Conservation (phyloP, 257 asterid species). For the Fraxinus cuspidata region DNA sequence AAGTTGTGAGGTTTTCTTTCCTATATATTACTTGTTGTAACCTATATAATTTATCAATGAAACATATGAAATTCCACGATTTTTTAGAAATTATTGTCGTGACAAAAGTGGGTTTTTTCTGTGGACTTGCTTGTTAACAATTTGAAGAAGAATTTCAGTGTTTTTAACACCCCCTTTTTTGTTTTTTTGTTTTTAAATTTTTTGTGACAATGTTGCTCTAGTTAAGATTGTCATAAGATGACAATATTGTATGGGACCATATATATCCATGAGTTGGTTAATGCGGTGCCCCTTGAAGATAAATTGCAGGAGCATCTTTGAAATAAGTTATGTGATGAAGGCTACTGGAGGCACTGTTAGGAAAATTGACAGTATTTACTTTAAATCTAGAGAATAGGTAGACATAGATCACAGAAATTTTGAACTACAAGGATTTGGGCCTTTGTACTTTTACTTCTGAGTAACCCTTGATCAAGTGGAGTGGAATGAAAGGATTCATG, state of each 20-base stretch:
- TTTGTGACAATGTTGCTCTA: not conserved
- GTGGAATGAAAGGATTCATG: not conserved
- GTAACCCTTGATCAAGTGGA: not conserved
- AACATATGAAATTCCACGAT: too few relatives aligned
- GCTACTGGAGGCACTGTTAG: not conserved
- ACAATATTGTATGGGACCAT: not conserved
- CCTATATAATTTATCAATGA: too few relatives aligned
- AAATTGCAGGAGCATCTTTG: slow-evolving; percentile 2
- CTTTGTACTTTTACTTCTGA: not conserved
- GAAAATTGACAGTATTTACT: not conserved
- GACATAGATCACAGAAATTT: not conserved
- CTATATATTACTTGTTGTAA: too few relatives aligned
- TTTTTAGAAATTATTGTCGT: not conserved
- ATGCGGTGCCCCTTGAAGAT: not conserved
- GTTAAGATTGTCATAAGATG: not conserved
- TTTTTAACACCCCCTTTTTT: not conserved
- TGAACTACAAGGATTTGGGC: not conserved
- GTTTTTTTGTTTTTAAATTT: not conserved
- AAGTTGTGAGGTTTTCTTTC: too few relatives aligned
- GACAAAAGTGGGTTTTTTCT: not conserved
- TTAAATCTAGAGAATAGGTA: not conserved
- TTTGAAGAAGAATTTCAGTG: not conserved
- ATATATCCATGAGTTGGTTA: not conserved
- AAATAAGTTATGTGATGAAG: not conserved
- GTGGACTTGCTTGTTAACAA: not conserved